Base-by-base conservation (phyloP, 2,329 filamentous ascomycete genomes). In the Metarhizium humberi region DNA sequence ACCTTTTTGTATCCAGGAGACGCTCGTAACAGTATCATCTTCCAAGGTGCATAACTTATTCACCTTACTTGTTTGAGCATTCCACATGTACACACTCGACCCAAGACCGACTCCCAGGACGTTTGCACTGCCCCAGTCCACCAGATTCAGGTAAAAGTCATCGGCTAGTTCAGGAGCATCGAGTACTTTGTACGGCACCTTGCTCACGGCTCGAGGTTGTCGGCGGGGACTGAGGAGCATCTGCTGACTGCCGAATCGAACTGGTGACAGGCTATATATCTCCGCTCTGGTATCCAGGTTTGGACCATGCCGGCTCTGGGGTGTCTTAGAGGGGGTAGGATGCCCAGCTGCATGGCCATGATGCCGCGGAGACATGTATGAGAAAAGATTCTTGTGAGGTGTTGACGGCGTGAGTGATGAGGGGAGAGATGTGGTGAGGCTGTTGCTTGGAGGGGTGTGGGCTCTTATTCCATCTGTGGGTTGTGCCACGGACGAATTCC, bases 81-180 rank as follows among this genome's bases (percentile, higher is more conserved):
- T 96, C 94, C 94, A 99, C 84, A 97, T 94, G 67, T 97, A 99
- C 6, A 99, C 94, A 62, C 90, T 95, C 18, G 88, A 90, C 18
- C 92, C 92, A 30, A 99, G 75, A 0, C 94, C 94, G 47, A 99
- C 94, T 6, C 92, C 94, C 11, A 99, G 78, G 8, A 96, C 87
- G 69, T 97, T 96, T 62, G 88, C 91, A 64, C 90, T 95, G 47
- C 94, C 94, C 94, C 94, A 99, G 66, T 99, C 94, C 3, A 99
- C 92, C 30, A 99, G 76, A 65, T 99, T 99, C 40, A 99, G 78
- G 65, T 99, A 99, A 70, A 97, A 99, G 67, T 99, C 94, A 66
- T 99, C 94, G 32, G 92, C 92, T 49, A 99, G 75, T 67, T 97
- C 94, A 2, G 94, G 94, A 0, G 94, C 94, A 74, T 99, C 94